Evolutionary conservation across 306 rosid species (phyloP), one percentile per base, ranked within the genome.

Genomic region (Rosa lucieae): DNA sequence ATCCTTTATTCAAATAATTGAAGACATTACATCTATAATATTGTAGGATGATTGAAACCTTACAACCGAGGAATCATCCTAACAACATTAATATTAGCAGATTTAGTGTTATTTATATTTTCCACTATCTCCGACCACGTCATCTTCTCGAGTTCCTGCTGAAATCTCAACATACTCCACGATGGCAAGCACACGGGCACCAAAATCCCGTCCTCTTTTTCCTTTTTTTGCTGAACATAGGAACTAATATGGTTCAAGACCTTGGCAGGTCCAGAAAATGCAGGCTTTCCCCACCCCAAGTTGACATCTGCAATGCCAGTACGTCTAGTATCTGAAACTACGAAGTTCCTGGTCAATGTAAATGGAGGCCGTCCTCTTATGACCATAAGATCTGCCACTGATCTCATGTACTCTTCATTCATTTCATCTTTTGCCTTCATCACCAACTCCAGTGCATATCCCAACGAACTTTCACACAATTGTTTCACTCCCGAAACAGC

Each of bases 281-380:
- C n/a, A 0, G 89, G 82, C 20, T 68, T 70, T 6, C 91, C 93
- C 92, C 92, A 89, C 1, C 97, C 94, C 43, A 86, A 90, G 59
- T 86, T 61, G 4, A 88, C 43, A 17, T 82, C 75, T 55, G 10
- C 49, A 0, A 73, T 8, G 4, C 61, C 72, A 0, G 8, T 12
- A 37, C 77, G 71, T 0, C 82, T 61, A 2, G 7, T 0, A 40
- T 92, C 84, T 0, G 90, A 85, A 37, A 92, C 86, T 5, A 62
- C 0, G 0, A 7, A 83, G 21, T 65, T 0, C 72, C 86, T 49
- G 0, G 39, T 65, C 0, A 32, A 20, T 0, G 61, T 73, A 29
- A 51, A 81, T 3, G 4, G 0, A 0, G 89, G 86, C 2, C 86
- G 74, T n/a, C 82, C 84, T 14, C 53, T 83, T 0, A 6, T 74